Base-by-base conservation (phyloP, 805 yeast genomes). In the Sugiyamaella mastotermitis region DNA sequence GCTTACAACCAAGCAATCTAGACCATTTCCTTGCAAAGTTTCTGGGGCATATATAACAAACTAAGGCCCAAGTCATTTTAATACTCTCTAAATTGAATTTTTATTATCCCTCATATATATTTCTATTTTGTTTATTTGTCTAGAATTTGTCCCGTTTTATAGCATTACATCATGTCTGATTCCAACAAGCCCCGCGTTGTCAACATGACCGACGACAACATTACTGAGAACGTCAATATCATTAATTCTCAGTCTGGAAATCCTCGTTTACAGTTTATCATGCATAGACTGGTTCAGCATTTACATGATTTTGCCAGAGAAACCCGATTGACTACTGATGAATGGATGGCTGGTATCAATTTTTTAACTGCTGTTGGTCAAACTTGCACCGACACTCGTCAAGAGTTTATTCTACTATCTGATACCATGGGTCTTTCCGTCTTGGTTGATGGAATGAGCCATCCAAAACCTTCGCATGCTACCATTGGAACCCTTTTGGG, bases 251-350 rank as follows among this genome's bases (percentile, higher is more conserved):
- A 34, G 34, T 38, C 38, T 30, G 40, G 36, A 36, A 23, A 43
- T 34, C 24, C 45, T 19, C 33, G 43, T 19, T 35, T 40, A 16
- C 29, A 29, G 24, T 37, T 20, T 18, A 27, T 47, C 18, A 26
- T 47, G 21, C 40, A 33, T n/a, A 22, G 45, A 5, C 50, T 60
- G 27, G 57, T 61, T 27, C 61, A 56, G 31, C 66, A 61, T 38
- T 39, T 61, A 8, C 66, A 61, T 32, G 66, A 61, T 31, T 61
- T 61, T 42, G 50, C 64, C 6, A 49, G 65, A 31, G 66, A 61
- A 35, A 58, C 57, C 31, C 37, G 48, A 33, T 50, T 61, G 44
- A 57, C 65, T 13, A 52, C 58, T 7, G 66, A 61, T 2, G 66
- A 61, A 44, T 61, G 65, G 65, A 39, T 56, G 46, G 46, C 45